Evolutionary conservation across 148 eudicot genomes (phyloP), one percentile per base, ranked within the genome.

Genomic region (Silene conica): DNA sequence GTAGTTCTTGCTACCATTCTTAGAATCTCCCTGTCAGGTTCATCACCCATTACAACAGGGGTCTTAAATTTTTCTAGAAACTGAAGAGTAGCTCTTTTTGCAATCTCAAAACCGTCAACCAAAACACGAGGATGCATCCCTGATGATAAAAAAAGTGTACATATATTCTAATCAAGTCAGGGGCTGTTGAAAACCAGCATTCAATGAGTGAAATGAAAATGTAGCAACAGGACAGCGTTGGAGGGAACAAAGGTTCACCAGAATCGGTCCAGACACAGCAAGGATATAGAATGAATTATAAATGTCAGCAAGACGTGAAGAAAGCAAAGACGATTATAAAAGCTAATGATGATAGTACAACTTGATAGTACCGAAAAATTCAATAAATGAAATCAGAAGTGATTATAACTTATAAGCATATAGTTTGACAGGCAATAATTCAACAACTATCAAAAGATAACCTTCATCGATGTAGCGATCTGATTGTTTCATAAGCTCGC

Each of bases 1-100:
- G 98, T 90, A 73, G 98, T 95, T 74, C 98, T 90, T 67, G 98
- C 96, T 45, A 95, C 98, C 97, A 95, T 95, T 86, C 89, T 89
- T 71, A 95, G 80, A 76, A 95, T 87, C 83, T 95, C 98, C 84
- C 71, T 88, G 80, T 95, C 98, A 61, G 98, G 98, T 25, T 95
- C 92, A 71, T 90, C 83, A 43, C 98, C 98, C 88, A 95, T 90
- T 71, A 90, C 88, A 59, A 95, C 98, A 69, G 93, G 92, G 82
- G 96, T 95, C 83, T 95, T 95, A 67, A 95, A 95, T 76, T 87
- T 90, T 71, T 95, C 97, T 13, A 95, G 85, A 84, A 88, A 92
- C 41, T 87, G 87, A 68, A 95, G 90, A 54, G 97, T 92, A 72
- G 98, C 98, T 82, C 85, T 85, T 85, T 95, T 95, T 22, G 97